A percentile compares a stretch with the other conserved stretches of the same genome.
phyloP scores from a whole-genome alignment of 768 basidiomycete species.

The Kwoniella heveanensis region DNA sequence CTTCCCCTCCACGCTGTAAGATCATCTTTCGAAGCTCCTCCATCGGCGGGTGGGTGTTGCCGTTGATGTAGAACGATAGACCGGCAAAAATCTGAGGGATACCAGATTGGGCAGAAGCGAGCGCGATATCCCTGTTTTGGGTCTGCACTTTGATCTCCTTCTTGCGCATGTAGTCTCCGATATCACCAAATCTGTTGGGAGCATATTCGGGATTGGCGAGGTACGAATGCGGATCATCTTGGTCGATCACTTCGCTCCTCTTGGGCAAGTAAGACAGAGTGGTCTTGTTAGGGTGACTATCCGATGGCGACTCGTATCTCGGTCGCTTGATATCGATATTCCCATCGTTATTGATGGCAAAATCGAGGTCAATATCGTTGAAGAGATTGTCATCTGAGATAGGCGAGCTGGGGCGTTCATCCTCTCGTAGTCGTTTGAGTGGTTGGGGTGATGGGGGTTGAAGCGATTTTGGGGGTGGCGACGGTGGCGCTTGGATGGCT shows the following conservation, averaged over 20 bases:
- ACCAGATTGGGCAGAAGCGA: constrained; percentile 33
- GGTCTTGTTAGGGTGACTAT: constrained; percentile 9
- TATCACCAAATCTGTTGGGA: constrained; percentile 75
- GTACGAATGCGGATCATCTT: constrained; percentile 41
- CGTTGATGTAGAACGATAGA: constrained; percentile 86
- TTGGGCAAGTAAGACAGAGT: constrained; percentile 45
- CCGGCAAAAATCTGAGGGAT: constrained; percentile 69
- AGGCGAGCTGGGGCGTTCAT: constrained; percentile 12
- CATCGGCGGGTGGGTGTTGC: constrained; percentile 81
- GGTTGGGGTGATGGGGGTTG: background rate
- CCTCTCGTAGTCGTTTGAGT: constrained; percentile 8
- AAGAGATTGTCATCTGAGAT: constrained; percentile 6
- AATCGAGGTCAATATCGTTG: constrained; percentile 4
- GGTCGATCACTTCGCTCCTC: constrained; percentile 27
- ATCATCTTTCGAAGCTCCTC: constrained; percentile 81
- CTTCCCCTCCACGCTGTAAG: constrained; percentile 76
- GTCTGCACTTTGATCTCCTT: constrained; percentile 79
- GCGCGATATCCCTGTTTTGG: constrained; percentile 55
- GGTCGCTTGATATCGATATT: constrained; percentile 4
- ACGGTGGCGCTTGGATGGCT: constrained; percentile 16
- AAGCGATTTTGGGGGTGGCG: background rate
- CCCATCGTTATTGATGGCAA: constrained; percentile 1
- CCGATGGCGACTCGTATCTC: constrained; percentile 13
- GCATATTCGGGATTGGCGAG: constrained; percentile 63
- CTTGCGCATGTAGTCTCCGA: constrained; percentile 83